phyloP scores from a whole-genome alignment of 805 yeast genomes.

The Wickerhamomyces bovis region DNA sequence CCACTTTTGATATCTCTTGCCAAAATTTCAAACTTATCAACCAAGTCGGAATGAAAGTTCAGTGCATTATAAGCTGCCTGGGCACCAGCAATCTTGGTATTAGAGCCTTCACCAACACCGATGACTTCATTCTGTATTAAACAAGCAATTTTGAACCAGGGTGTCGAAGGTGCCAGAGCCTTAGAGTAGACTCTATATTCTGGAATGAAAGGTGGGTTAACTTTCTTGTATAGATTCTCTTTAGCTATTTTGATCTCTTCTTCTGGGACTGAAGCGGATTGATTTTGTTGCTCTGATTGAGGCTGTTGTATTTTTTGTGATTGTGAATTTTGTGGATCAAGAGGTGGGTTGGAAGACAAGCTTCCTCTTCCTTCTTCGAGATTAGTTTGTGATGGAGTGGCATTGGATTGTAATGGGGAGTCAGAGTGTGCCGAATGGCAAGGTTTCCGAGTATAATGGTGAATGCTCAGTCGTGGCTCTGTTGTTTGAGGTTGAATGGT shows the following conservation, averaged over 20 bases:
- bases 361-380: too few species aligned
- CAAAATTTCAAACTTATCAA: constrained; percentile 38
- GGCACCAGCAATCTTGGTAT: constrained; percentile 65
- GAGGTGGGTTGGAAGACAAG: neutral
- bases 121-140: constrained; percentile 56
- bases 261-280: constrained; percentile 29
- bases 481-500: neutral
- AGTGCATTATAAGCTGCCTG: constrained; percentile 79
- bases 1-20: constrained; percentile 2
- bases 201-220: constrained; percentile 52
- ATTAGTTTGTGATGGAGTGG: neutral
- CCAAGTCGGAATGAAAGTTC: constrained; percentile 37
- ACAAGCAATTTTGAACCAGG: constrained; percentile 48
- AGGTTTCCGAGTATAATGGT: neutral
- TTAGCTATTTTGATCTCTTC: constrained; percentile 44
- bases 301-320: neutral
- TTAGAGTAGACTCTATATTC: constrained; percentile 37
- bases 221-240: constrained; percentile 54
- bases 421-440: neutral
- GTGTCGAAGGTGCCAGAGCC: constrained; percentile 33
- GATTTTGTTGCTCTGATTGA: constrained; percentile 40
- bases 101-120: constrained; percentile 62
- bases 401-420: neutral
- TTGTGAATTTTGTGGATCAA: neutral
- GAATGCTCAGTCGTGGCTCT: neutral